A percentile compares a stretch with the other conserved stretches of the same genome.
These are phyloP conservation scores for Tricholoma bakamatsutake DNA, from an alignment of 768 basidiomycete species.

Conservation along the genomic window DNA sequence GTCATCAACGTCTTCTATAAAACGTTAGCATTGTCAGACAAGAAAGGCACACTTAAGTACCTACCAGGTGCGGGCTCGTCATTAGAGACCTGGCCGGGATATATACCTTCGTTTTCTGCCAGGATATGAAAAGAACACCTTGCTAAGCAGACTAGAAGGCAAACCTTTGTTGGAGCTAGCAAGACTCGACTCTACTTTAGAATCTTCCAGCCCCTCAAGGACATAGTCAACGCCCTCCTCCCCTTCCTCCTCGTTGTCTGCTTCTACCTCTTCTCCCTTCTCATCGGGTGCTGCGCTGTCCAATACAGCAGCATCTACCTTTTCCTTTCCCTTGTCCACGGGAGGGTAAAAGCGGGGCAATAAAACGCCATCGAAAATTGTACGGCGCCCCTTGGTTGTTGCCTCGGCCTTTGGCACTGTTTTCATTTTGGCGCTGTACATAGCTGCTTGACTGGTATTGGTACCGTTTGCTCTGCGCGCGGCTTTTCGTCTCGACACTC, in stretches of 20 bases:
- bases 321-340: slow-evolving; percentile 8
- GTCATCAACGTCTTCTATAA: neutral
- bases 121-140: neutral
- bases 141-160: neutral
- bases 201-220: slow-evolving; percentile 5
- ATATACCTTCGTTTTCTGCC: neutral
- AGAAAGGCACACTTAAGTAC: neutral
- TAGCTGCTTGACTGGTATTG: neutral
- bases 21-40: neutral
- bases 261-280: neutral
- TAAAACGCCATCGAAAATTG: slow-evolving; percentile 16
- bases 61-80: neutral
- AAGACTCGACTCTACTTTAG: slow-evolving; percentile 12
- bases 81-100: neutral
- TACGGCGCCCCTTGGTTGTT: slow-evolving; percentile 1
- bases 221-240: slow-evolving; percentile 5
- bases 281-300: neutral
- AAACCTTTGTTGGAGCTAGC: slow-evolving; percentile 17
- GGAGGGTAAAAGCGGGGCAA: neutral
- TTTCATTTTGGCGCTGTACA: neutral
- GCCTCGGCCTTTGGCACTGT: neutral
- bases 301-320: neutral
- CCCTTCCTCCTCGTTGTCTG: neutral
- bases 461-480: neutral
- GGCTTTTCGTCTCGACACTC: slow-evolving; percentile 1